phyloP scores from a whole-genome alignment of 139 green algal genomes.

The Chlamydomonas sp. region DNA sequence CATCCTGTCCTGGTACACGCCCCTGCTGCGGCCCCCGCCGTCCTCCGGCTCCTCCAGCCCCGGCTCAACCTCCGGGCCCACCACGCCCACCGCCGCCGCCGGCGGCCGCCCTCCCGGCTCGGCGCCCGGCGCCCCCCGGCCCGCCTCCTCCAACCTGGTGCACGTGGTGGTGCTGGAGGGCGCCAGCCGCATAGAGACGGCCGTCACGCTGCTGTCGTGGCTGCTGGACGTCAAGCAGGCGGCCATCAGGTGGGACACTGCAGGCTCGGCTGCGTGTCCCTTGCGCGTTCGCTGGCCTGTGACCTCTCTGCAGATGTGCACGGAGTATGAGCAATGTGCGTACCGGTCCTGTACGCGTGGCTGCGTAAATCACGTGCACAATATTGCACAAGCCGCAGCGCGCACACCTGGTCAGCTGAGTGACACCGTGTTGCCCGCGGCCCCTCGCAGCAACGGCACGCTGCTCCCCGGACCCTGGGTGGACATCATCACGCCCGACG shows the following conservation, averaged over 20 bases:
- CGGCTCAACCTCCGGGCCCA: no score
- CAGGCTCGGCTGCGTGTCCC: neutral
- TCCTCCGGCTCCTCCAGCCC: neutral
- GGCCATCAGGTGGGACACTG: neutral
- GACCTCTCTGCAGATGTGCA: neutral
- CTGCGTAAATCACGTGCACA: neutral
- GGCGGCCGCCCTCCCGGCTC: neutral
- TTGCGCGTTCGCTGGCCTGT: neutral
- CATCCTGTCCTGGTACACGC: slow-evolving; percentile 24
- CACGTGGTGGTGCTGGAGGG: slow-evolving; percentile 35
- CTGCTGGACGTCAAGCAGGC: slow-evolving; percentile 9
- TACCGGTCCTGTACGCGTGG: neutral
- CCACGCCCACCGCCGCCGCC: no score
- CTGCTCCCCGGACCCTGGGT: slow-evolving; percentile 16
- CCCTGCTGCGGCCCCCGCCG: neutral
- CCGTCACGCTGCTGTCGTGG: slow-evolving; percentile 43
- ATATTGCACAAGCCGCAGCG: neutral
- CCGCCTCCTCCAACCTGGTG: no score
- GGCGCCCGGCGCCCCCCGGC: no score
- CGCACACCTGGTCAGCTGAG: neutral
- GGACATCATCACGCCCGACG: slow-evolving; percentile 13
- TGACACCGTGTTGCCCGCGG: neutral
- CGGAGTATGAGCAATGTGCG: neutral
- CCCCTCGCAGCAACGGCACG: neutral
- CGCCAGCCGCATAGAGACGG: slow-evolving; percentile 32